Evolutionary conservation across 2,329 filamentous ascomycete genomes (phyloP).

Genomic region (Emmonsiellopsis sp.): DNA sequence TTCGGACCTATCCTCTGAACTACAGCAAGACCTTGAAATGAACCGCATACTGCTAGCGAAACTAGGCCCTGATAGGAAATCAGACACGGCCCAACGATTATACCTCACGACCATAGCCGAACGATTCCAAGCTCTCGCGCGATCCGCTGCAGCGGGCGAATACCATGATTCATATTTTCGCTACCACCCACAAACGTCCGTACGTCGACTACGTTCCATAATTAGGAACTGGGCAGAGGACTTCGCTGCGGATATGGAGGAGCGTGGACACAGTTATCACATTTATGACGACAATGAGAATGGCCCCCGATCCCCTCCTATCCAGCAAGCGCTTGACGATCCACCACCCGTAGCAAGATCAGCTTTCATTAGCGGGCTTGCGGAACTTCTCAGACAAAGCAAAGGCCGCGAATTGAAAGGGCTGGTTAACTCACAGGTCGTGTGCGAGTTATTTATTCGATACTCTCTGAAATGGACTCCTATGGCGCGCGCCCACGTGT

Average conservation of each 20-base stretch:
- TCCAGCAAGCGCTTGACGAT: constrained; percentile 8
- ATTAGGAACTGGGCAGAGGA: constrained; percentile 16
- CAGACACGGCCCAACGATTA: constrained; percentile 10
- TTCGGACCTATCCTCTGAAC: constrained; percentile 28
- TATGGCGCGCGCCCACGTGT: constrained; percentile 18
- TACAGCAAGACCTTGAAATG: constrained; percentile 23
- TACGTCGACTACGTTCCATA: constrained; percentile 15
- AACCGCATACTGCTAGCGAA: constrained; percentile 22
- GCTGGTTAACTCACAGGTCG: constrained; percentile 30
- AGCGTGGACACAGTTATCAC: constrained; percentile 15
- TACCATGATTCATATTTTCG: constrained; percentile 18
- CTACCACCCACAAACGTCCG: constrained; percentile 6
- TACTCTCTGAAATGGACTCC: constrained; percentile 27
- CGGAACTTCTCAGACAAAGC: constrained; percentile 10
- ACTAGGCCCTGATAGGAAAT: constrained; percentile 18
- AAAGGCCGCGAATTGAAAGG: constrained; percentile 26
- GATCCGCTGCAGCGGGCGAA: constrained; percentile 17
- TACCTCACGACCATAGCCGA: constrained; percentile 16
- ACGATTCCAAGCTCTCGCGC: constrained; percentile 13
- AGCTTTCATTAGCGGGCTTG: constrained; percentile 10
- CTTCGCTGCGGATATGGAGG: constrained; percentile 16
- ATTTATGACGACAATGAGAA: constrained; percentile 10
- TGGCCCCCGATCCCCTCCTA: not conserved
- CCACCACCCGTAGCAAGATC: constrained; percentile 10
- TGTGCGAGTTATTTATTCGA: constrained; percentile 34